phyloP scores from a whole-genome alignment of 495 filamentous ascomycete species.

The Durotheca rogersii region DNA sequence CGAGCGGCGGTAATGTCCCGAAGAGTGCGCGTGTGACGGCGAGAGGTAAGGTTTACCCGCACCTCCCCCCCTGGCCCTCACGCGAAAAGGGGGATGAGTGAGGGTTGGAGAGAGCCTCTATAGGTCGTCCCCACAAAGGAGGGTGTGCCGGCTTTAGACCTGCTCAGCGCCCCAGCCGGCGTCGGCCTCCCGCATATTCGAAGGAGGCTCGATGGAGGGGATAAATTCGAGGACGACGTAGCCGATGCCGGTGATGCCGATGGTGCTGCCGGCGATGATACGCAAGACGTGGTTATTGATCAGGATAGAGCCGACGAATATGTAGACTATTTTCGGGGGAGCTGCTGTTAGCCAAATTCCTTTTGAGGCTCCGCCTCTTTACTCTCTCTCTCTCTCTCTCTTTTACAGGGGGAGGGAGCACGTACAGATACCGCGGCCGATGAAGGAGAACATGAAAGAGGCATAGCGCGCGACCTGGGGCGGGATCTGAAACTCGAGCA shows the following conservation, averaged over 20 bases:
- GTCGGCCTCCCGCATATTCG: conserved; percentile 94
- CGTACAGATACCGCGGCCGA: conserved; percentile 93
- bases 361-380: too few species aligned
- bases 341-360: too few species aligned
- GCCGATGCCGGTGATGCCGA: conserved; percentile 73
- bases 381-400: too few species aligned
- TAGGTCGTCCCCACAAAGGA: background rate
- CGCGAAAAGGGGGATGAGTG: background rate
- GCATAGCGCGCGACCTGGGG: conserved; percentile 91
- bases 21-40: too few species aligned
- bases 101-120: background rate
- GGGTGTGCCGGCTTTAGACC: conserved; percentile 54
- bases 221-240: conserved; percentile 90
- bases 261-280: conserved; percentile 65
- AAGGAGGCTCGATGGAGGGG: conserved; percentile 92
- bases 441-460: conserved; percentile 95
- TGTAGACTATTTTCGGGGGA: conserved; percentile 92
- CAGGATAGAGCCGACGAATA: conserved; percentile 87
- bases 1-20: too few species aligned
- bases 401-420: conserved; percentile 31
- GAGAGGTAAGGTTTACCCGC: too few species aligned
- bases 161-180: conserved; percentile 89
- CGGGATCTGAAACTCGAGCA: conserved; percentile 92
- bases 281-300: conserved; percentile 60
- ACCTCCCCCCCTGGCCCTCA: too few species aligned